These are phyloP conservation scores for Platanus orientalis DNA, from an alignment of 164 flowering plant genomes.

Conservation along the genomic window DNA sequence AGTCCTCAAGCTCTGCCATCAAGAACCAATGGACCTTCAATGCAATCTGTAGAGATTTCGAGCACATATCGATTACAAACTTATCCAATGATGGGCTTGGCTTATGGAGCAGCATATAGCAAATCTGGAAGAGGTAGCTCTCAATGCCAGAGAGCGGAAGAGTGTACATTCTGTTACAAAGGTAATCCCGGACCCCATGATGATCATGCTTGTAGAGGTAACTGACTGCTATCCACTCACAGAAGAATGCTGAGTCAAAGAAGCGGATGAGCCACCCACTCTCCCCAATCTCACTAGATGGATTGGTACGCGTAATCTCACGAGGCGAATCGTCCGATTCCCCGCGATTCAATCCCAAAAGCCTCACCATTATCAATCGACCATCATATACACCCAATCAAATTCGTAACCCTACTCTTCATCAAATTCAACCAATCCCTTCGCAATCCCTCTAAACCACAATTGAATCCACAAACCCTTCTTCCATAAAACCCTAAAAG, in stretches of 20 bases:
- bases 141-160: conserved; percentile 89
- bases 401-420: conserved; percentile 11
- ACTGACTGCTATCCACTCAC: conserved; percentile 99
- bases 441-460: neutral
- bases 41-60: conserved; percentile 80
- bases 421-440: neutral
- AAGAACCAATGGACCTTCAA: conserved; percentile 95
- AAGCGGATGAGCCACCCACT: conserved; percentile 96
- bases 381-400: conserved; percentile 27
- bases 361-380: conserved; percentile 61
- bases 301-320: conserved; percentile 57
- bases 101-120: conserved; percentile 92
- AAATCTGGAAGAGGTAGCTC: conserved; percentile 88
- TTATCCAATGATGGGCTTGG: conserved; percentile 97
- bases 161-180: conserved; percentile 95
- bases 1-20: conserved; percentile 93
- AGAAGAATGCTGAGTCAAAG: conserved; percentile 93
- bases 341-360: conserved; percentile 64
- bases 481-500: conserved; percentile 4
- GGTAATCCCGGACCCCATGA: conserved; percentile 85
- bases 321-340: conserved; percentile 64
- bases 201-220: conserved; percentile 96
- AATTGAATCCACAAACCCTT: conserved; percentile 3
- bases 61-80: conserved; percentile 94
- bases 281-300: conserved; percentile 60